phyloP scores from a whole-genome alignment of 352 stramenopile genomes.

The Phytopythium helicoides region DNA sequence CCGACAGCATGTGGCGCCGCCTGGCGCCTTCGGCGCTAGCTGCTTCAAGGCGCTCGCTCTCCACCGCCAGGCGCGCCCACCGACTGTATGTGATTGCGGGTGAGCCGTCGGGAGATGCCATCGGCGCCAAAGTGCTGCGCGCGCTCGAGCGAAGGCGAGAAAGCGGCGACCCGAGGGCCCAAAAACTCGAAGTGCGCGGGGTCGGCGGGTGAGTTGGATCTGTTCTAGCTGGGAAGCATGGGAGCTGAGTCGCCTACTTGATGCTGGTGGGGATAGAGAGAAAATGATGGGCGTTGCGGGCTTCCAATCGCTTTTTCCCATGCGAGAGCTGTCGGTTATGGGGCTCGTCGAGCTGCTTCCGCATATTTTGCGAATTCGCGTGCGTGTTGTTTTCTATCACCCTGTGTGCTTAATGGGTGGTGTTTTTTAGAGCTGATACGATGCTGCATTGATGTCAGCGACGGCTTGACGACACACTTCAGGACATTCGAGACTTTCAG shows the following conservation, averaged over 20 bases:
- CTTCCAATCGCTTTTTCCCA: constrained; percentile 67
- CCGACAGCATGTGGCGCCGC: neutral
- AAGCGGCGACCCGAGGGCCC: constrained; percentile 7
- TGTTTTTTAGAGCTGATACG: neutral
- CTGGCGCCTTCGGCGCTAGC: neutral
- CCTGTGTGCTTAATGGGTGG: neutral
- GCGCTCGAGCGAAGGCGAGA: constrained; percentile 30
- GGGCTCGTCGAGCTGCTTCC: constrained; percentile 68
- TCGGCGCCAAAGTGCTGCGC: constrained; percentile 65
- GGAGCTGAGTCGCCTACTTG: neutral
- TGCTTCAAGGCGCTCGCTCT: too few species aligned
- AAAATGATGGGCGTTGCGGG: constrained; percentile 42
- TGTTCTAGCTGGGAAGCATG: neutral
- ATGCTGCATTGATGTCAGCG: constrained; percentile 19
- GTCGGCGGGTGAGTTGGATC: constrained; percentile 44
- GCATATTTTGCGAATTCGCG: constrained; percentile 44
- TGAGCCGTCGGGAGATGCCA: constrained; percentile 73
- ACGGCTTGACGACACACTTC: constrained; percentile 44
- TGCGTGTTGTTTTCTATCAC: constrained; percentile 11
- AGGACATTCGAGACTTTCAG: constrained; percentile 43
- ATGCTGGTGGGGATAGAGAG: constrained; percentile 19
- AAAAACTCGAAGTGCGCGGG: constrained; percentile 42
- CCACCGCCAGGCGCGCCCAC: neutral
- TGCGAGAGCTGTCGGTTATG: constrained; percentile 75
- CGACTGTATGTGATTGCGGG: constrained; percentile 70